phyloP scores from a whole-genome alignment of 2,329 filamentous ascomycete species.

The Fusarium sp. region DNA sequence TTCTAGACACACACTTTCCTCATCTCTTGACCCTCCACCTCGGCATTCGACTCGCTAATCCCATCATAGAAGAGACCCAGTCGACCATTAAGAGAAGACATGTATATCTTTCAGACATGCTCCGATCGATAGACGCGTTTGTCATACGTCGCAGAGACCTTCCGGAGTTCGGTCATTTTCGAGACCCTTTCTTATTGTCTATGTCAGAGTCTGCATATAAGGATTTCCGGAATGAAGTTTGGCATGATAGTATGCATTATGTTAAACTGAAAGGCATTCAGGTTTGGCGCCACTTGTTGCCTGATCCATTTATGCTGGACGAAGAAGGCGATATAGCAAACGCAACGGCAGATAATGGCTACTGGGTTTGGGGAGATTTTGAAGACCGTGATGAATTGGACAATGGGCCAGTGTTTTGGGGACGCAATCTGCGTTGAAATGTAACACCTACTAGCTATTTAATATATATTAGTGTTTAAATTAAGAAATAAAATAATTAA shows the following conservation, averaged over 20 bases:
- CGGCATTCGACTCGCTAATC: background rate
- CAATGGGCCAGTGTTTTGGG: fast-evolving
- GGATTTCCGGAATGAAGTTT: background rate
- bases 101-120: fast-evolving
- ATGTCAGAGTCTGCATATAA: background rate
- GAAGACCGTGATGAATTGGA: background rate
- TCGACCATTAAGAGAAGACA: background rate
- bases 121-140: background rate
- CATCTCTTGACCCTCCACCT: background rate
- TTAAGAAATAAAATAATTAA: no score
- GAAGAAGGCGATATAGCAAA: fast-evolving
- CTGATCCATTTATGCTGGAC: fast-evolving
- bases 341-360: background rate
- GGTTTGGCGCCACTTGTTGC: fast-evolving
- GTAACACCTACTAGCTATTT: no score
- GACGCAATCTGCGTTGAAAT: no score
- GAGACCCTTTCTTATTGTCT: background rate
- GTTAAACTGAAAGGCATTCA: background rate
- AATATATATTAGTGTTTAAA: no score
- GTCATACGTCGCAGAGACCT: background rate
- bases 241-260: background rate
- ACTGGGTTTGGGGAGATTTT: background rate
- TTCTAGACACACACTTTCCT: background rate
- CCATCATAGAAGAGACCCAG: background rate
- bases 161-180: fast-evolving